Base-by-base conservation (phyloP, 352 stramenopile species). In the Phytophthora colocasiae region DNA sequence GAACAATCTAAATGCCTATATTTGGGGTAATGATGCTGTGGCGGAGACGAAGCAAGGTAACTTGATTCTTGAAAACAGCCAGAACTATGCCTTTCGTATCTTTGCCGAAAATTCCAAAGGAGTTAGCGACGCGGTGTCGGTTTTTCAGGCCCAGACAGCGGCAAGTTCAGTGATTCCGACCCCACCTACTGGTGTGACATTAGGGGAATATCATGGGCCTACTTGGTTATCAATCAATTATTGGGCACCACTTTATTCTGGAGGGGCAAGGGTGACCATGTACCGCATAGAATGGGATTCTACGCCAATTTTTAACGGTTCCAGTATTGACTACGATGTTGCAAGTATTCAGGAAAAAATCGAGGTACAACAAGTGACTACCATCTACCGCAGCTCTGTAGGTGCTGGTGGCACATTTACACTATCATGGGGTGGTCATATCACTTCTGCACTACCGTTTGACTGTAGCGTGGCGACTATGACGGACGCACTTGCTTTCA, bases 251-350 rank as follows among this genome's bases (percentile, higher is more conserved):
- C 73, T 81, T 17, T 97, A 97, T 72, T 85, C 96, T 27, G 96
- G 96, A 26, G 96, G 96, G 3, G 80, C 90, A 0, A 61, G 73
- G 8, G 85, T 99, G 46, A 97, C 86, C 3, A 95, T 96, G 75
- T 98, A 98, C 55, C 80, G 87, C 43, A 78, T 99, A 19, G 93
- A 99, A 73, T 97, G 93, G 75, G 94, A 98, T 58, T 93, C 87
- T 0, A 91, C 85, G 0, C 63, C 79, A 7, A 80, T 66, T 5
- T 98, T 98, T 60, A 83, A 95, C 40, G 90, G 88, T 43, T 81
- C 76, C 0, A 96, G 89, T 49, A 63, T 64, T 8, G 79, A 92
- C 51, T 98, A 98, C 52, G 89, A 83, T 0, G 84, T 89, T 10
- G 77, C 81, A 7, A 97, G 85, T 34, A 89, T 99, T 15, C 78